Evolutionary conservation across 2,329 filamentous ascomycete species (phyloP).

Genomic region (Talaromyces islandicus): DNA sequence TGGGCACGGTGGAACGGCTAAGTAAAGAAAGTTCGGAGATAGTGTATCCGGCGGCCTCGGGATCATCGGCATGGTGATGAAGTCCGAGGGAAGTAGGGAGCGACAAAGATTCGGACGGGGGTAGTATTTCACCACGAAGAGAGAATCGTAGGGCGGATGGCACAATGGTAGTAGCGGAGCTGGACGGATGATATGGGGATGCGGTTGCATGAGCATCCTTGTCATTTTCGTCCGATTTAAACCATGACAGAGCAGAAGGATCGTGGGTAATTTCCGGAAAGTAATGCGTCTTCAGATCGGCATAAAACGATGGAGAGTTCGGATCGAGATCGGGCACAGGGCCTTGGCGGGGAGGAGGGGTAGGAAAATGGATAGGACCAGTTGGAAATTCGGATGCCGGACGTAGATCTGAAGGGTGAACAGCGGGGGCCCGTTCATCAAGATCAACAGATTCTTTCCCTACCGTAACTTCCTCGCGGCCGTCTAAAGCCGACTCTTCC

Average conservation of each 20-base stretch:
- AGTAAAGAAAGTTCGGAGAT: conserved; percentile 77
- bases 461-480: conserved; percentile 7
- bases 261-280: conserved; percentile 84
- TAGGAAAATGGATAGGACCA: conserved; percentile 38
- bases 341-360: conserved; percentile 39
- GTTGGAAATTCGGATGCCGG: conserved; percentile 34
- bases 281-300: conserved; percentile 83
- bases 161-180: conserved; percentile 57
- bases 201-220: conserved; percentile 44
- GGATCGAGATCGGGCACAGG: conserved; percentile 72
- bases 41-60: conserved; percentile 91
- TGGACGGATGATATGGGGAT: conserved; percentile 76
- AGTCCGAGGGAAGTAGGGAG: conserved; percentile 75
- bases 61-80: conserved; percentile 89
- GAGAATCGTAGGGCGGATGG: conserved; percentile 79
- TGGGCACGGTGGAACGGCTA: conserved; percentile 72
- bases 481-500: conserved; percentile 5
- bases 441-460: conserved; percentile 11
- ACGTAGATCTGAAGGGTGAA: conserved; percentile 32
- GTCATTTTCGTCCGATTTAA: conserved; percentile 65
- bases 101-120: conserved; percentile 66
- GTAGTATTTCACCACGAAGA: conserved; percentile 73
- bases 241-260: conserved; percentile 83
- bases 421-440: conserved; percentile 31
- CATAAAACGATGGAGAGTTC: conserved; percentile 72